Base-by-base conservation (phyloP, 2,329 filamentous ascomycete genomes). In the Metarhizium guizhouense region DNA sequence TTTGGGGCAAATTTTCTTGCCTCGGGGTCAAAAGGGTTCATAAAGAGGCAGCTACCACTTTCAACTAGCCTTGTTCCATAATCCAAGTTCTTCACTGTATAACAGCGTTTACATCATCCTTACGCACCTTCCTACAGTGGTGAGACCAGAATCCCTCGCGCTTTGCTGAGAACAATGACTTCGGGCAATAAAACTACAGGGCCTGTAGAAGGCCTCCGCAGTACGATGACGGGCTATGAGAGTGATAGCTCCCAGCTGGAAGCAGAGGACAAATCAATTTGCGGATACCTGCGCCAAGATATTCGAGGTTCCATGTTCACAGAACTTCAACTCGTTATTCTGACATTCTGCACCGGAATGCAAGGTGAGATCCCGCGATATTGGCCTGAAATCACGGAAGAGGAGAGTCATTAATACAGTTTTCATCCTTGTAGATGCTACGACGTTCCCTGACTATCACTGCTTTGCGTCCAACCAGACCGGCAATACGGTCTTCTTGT, bases 391-490 rank as follows among this genome's bases (percentile, higher is more conserved):
- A 8, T 5, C 29, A 45, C 5, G 14, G 25, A 16, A 29, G 6
- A 32, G 36, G 14, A 11, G 20, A 14, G 29, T 54, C 29, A 34
- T 29, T 57, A 29, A 57, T 47, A 34, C 20, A 4, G 4, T 11
- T 6, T 3, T 53, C 8, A 8, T 45, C 43, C 16, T 38, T 16
- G 1, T 36, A 75, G 80, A 85, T 68, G 80, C 81, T 51, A 76
- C 80, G 20, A 77, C 81, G 2, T 85, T 83, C 63, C 79, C 79
- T 25, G 80, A 83, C 63, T 85, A 80, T 66, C 76, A 78, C 67
- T 83, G 80, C 64, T 84, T 85, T 65, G 79, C 80, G 14, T 84
- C 81, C 34, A 85, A 85, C 65, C 82, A 86, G 63, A 86, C 83
- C 0, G 83, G 83, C 57, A 86, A 85, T 68, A 84, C 82, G 2